Evolutionary conservation across 805 yeast genomes (phyloP).

Genomic region (Spencermartinsiella europaea): DNA sequence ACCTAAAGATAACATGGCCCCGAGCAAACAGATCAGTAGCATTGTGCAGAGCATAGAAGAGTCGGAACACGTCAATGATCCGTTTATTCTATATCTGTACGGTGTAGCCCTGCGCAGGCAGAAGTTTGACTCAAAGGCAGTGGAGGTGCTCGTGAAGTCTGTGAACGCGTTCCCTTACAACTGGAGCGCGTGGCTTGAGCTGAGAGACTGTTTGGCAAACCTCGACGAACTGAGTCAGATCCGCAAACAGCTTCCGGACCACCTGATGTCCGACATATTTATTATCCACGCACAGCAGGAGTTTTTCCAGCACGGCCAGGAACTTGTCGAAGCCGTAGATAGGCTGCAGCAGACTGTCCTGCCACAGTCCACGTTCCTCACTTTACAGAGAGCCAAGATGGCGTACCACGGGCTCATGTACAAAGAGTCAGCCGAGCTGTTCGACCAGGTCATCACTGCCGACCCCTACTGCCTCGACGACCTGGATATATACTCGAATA

Average conservation of each 20-base stretch:
- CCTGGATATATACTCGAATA: constrained; percentile 89
- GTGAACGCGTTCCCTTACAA: constrained; percentile 69
- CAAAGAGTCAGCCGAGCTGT: constrained; percentile 67
- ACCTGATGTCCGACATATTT: constrained; percentile 49
- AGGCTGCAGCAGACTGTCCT: constrained; percentile 46
- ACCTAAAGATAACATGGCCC: constrained; percentile 24
- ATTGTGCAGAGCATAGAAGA: constrained; percentile 35
- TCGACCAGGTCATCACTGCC: constrained; percentile 62
- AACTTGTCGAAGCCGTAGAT: constrained; percentile 42
- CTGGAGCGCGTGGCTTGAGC: constrained; percentile 92
- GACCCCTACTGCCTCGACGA: constrained; percentile 91
- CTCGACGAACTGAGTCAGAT: constrained; percentile 49
- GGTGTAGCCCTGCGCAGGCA: constrained; percentile 66
- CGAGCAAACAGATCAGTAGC: constrained; percentile 33
- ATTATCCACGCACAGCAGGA: constrained; percentile 68
- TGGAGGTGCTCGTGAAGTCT: constrained; percentile 54
- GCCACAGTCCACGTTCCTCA: constrained; percentile 69
- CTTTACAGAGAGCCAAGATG: constrained; percentile 76
- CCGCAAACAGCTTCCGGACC: constrained; percentile 14
- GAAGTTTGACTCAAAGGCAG: constrained; percentile 57
- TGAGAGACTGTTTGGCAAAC: constrained; percentile 54
- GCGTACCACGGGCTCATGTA: constrained; percentile 85
- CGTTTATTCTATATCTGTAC: constrained; percentile 64
- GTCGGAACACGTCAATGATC: constrained; percentile 31
- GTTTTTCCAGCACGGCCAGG: constrained; percentile 62